Base-by-base conservation (phyloP, 441 rosid genomes). In the Adansonia rubrostipa region DNA sequence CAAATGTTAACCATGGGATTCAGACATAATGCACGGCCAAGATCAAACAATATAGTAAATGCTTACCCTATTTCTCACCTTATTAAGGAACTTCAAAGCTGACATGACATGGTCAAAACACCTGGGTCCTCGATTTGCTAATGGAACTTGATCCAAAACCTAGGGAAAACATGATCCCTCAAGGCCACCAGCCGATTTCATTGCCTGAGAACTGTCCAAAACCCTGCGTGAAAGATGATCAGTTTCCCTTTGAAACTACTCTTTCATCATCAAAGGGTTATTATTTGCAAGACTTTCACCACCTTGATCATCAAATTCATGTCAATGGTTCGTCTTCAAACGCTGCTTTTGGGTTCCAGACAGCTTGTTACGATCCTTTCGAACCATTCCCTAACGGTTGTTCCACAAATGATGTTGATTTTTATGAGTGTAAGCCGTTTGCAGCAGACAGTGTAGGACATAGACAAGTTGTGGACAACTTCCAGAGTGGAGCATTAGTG, bases 381-480 rank as follows among this genome's bases (percentile, higher is more conserved):
- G 92, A 89, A 78, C 78, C 78, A 78, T 81, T 80, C 74, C 82
- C 86, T 14, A 81, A 82, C 9, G 84, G 81, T 0, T 78, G 80
- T 57, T 76, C 85, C 33, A 79, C 86, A 36, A 74, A 88, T 54
- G 54, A 86, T 58, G 67, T 87, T 58, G 91, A 92, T 47, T 82
- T 86, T 19, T 86, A 86, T 54, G 97, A 93, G 78, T 79, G 86
- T 69, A 93, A 92, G 81, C 93, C 93, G 71, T 86, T 88, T 66
- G 84, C 40, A 0, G 86, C 68, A 33, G 68, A 63, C 13, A 8
- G 42, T 7, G 54, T 78, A 10, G 86, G 80, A 10, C 77, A 79
- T 50, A 85, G 80, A 45, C 85, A 82, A 9, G 85, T 86, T 64
- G 83, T 83, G 87, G 88, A 89, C 78, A 83, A 89, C 76, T 90